phyloP scores from a whole-genome alignment of 371 early-diverging fungal genomes.

The Catenaria anguillulae region DNA sequence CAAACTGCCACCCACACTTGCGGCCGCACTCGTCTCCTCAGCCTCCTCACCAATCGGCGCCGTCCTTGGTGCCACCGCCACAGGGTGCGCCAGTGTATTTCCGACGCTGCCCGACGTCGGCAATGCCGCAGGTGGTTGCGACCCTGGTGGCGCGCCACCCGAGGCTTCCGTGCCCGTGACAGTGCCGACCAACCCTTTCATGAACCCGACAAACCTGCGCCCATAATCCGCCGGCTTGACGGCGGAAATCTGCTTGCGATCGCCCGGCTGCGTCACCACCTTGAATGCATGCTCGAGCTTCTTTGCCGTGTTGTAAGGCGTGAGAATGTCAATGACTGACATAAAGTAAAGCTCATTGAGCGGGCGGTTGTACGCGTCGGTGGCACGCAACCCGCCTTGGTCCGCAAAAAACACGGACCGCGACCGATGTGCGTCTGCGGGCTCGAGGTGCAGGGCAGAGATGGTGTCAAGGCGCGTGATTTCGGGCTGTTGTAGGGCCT shows the following conservation, averaged over 20 bases:
- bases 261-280: slow-evolving; percentile 34
- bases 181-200: slow-evolving; percentile 22
- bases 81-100: not conserved
- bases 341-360: slow-evolving; percentile 67
- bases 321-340: slow-evolving; percentile 91
- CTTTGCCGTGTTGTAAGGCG: slow-evolving; percentile 73
- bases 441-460: slow-evolving; percentile 20
- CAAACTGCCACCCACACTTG: too few relatives aligned
- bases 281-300: slow-evolving; percentile 74
- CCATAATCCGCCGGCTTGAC: slow-evolving; percentile 74
- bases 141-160: not conserved
- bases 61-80: not conserved
- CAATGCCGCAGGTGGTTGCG: not conserved
- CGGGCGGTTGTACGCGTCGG: slow-evolving; percentile 47
- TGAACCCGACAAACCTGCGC: slow-evolving; percentile 68
- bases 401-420: slow-evolving; percentile 72
- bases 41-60: not conserved
- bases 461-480: slow-evolving; percentile 16
- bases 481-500: slow-evolving; percentile 4
- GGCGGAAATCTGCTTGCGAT: slow-evolving; percentile 59
- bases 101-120: not conserved
- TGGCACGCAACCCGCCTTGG: slow-evolving; percentile 72
- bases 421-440: slow-evolving; percentile 24
- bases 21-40: not conserved
- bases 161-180: too few relatives aligned